These are phyloP conservation scores for Botrytis porri DNA, from an alignment of 2,329 filamentous ascomycete species.

Conservation along the genomic window DNA sequence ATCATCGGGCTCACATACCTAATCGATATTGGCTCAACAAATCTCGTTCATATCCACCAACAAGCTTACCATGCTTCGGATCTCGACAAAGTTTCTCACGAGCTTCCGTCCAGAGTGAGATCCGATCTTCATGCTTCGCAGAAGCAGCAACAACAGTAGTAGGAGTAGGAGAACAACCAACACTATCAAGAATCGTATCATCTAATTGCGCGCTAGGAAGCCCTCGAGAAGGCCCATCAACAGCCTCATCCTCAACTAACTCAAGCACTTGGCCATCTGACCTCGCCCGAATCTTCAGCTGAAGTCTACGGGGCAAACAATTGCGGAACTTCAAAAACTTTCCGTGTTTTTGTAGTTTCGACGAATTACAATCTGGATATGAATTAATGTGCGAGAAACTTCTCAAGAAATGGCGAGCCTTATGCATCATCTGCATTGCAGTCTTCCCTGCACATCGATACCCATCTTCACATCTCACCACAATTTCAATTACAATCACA, in stretches of 20 bases:
- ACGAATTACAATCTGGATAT: rapidly evolving
- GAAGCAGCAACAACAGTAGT: not conserved
- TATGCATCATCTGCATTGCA: not conserved
- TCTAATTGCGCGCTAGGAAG: not conserved
- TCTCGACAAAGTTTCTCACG: not conserved
- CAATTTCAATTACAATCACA: not conserved
- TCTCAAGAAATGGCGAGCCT: not conserved
- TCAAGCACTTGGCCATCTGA: not conserved
- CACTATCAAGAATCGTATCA: not conserved
- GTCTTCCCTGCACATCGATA: not conserved
- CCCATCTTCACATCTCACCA: not conserved
- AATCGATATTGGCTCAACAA: not conserved
- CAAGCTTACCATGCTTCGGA: not conserved
- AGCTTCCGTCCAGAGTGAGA: not conserved
- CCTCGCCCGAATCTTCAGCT: not conserved
- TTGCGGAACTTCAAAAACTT: not conserved
- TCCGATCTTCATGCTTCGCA: not conserved
- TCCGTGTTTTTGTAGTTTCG: no score
- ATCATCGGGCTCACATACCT: not conserved
- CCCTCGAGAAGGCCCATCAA: not conserved
- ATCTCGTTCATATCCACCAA: not conserved
- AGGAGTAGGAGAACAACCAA: not conserved
- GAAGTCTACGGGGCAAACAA: not conserved
- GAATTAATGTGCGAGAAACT: not conserved
- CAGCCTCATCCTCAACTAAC: not conserved